Conservation (phyloP, 2,329 filamentous ascomycete genomes). For the Neonectria sp. region DNA sequence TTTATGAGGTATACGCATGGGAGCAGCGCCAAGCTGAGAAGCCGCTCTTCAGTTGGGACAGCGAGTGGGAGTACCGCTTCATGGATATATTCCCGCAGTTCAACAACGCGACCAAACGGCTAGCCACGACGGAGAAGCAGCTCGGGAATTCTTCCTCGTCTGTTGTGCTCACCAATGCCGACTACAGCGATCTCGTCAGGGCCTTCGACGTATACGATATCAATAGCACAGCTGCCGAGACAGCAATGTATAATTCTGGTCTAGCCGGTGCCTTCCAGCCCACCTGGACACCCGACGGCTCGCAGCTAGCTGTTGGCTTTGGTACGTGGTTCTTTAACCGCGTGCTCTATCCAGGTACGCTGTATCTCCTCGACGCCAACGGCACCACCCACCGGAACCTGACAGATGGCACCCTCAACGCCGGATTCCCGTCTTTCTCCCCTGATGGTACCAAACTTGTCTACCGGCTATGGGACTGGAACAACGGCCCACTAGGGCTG, state of each 20-base stretch:
- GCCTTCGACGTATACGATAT: slow-evolving; percentile 24
- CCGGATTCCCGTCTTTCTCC: slow-evolving; percentile 22
- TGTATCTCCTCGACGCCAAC: slow-evolving; percentile 16
- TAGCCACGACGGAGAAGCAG: slow-evolving; percentile 25
- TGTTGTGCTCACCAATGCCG: slow-evolving; percentile 19
- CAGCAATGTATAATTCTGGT: slow-evolving; percentile 11
- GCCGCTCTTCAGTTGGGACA: slow-evolving; percentile 22
- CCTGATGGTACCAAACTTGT: slow-evolving; percentile 23
- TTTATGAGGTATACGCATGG: slow-evolving; percentile 26
- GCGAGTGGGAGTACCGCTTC: slow-evolving; percentile 26
- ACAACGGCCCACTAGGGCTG: slow-evolving; percentile 17
- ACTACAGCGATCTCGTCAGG: slow-evolving; percentile 16
- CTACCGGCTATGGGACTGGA: slow-evolving; percentile 26
- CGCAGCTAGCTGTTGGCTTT: slow-evolving; percentile 19
- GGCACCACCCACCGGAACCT: slow-evolving; percentile 6
- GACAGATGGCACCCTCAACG: slow-evolving; percentile 16
- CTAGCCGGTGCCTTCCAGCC: slow-evolving; percentile 22
- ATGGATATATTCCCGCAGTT: slow-evolving; percentile 23
- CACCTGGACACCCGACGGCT: slow-evolving; percentile 14
- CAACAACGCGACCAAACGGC: slow-evolving; percentile 16
- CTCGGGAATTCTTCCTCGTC: slow-evolving; percentile 23
- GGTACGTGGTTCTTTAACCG: slow-evolving; percentile 23
- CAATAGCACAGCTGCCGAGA: slow-evolving; percentile 16
- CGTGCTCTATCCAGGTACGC: slow-evolving; percentile 4
- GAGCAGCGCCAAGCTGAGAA: slow-evolving; percentile 21